Conservation (phyloP, 441 rosid genomes). For the Syzygium malaccense region DNA sequence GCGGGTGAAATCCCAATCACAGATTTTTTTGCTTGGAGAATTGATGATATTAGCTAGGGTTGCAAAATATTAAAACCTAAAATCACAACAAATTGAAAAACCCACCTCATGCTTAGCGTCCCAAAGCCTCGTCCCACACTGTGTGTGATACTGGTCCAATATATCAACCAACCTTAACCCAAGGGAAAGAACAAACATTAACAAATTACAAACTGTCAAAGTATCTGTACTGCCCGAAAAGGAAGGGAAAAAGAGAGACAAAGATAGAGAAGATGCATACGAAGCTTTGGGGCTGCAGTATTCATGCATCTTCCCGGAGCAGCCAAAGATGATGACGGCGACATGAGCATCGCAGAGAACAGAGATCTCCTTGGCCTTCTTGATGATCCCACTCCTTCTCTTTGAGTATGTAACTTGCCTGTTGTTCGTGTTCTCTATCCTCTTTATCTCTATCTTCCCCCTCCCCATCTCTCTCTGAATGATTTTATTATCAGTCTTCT, state of each 20-base stretch:
- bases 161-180: constrained; percentile 52
- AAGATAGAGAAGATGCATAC: constrained; percentile 15
- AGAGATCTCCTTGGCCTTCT: constrained; percentile 87
- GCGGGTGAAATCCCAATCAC: neutral
- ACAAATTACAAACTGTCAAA: neutral
- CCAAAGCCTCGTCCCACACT: constrained; percentile 73
- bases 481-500: neutral
- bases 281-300: constrained; percentile 65
- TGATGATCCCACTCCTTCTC: constrained; percentile 75
- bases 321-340: constrained; percentile 65
- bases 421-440: constrained; percentile 82
- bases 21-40: neutral
- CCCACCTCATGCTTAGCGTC: constrained; percentile 93
- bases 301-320: constrained; percentile 75
- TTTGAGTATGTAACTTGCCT: constrained; percentile 86
- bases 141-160: constrained; percentile 69
- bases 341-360: constrained; percentile 86
- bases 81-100: neutral
- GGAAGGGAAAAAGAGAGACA: neutral
- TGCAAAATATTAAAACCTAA: neutral
- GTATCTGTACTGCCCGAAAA: neutral
- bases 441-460: constrained; percentile 92
- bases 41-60: neutral
- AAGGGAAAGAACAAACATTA: neutral
- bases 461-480: constrained; percentile 55